Conservation (phyloP, 148 eudicot species). For the Pouteria glomerata region DNA sequence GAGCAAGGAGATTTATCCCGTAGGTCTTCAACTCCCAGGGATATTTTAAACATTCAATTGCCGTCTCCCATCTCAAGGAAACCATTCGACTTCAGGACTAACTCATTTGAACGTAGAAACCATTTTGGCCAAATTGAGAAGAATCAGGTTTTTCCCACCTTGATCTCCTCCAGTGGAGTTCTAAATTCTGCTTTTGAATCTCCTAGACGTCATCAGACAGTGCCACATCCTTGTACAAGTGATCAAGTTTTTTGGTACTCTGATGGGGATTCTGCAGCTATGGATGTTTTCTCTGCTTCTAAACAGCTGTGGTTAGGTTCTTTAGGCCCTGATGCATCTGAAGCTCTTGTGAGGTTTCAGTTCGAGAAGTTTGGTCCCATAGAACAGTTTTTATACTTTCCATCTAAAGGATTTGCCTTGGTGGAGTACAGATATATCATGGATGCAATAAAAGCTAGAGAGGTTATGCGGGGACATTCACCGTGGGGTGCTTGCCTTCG, state of each 20-base stretch:
- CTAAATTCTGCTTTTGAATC: constrained; percentile 31
- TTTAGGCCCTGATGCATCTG: constrained; percentile 78
- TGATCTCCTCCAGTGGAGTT: constrained; percentile 31
- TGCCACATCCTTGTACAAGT: constrained; percentile 24
- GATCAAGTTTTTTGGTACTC: constrained; percentile 51
- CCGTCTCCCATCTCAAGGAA: constrained; percentile 55
- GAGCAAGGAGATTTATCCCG: constrained; percentile 48
- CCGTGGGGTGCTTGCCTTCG: constrained; percentile 79
- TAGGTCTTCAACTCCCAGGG: constrained; percentile 59
- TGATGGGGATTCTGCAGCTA: constrained; percentile 85
- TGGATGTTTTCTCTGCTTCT: constrained; percentile 87
- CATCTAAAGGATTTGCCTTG: constrained; percentile 61
- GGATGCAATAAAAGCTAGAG: constrained; percentile 88
- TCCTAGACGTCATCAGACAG: constrained; percentile 31
- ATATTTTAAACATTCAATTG: constrained; percentile 37
- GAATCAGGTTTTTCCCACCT: constrained; percentile 34
- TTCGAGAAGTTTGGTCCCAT: constrained; percentile 87
- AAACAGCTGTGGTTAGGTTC: constrained; percentile 85
- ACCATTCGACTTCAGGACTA: constrained; percentile 40
- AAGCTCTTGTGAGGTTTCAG: constrained; percentile 60
- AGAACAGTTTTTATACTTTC: constrained; percentile 51
- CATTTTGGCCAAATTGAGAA: constrained; percentile 35
- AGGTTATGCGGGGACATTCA: constrained; percentile 57
- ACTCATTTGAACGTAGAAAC: constrained; percentile 35
- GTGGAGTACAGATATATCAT: constrained; percentile 66